phyloP scores from a whole-genome alignment of 495 filamentous ascomycete species.

The Tuber brumale region DNA sequence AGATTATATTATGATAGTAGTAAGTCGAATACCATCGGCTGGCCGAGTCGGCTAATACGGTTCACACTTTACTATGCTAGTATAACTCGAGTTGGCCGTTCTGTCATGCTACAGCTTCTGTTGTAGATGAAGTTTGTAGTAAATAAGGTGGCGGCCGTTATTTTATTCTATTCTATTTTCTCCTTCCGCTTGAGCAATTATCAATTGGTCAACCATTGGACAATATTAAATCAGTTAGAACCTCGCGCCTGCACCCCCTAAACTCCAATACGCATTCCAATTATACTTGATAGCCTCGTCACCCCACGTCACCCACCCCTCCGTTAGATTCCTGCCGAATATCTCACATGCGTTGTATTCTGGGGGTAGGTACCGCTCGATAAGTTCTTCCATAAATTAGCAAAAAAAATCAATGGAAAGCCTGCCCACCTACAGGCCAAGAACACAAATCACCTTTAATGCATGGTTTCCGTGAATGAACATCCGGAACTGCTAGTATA shows the following conservation, averaged over 20 bases:
- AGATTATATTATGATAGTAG: too few relatives aligned
- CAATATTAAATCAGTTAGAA: background rate
- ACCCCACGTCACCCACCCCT: slow-evolving; percentile 86
- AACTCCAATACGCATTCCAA: slow-evolving; percentile 58
- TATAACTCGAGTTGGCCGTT: background rate
- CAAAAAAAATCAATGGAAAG: background rate
- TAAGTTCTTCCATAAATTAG: slow-evolving; percentile 46
- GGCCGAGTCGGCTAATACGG: background rate
- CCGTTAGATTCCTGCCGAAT: slow-evolving; percentile 78
- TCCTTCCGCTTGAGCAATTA: background rate
- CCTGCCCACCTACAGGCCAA: background rate
- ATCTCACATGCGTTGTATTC: slow-evolving; percentile 69
- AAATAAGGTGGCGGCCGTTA: background rate
- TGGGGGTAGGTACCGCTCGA: slow-evolving; percentile 46
- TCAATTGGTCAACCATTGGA: background rate
- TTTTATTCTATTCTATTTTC: too few relatives aligned
- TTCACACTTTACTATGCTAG: background rate
- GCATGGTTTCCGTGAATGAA: slow-evolving; percentile 86
- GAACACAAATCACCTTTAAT: slow-evolving; percentile 45
- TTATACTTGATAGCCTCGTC: slow-evolving; percentile 82
- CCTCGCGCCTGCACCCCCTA: background rate
- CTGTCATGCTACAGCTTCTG: background rate
- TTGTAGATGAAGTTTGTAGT: background rate
- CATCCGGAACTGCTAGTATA: slow-evolving; percentile 74
- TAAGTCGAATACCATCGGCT: too few relatives aligned